phyloP scores from a whole-genome alignment of 495 filamentous ascomycete species.

The Podospora fimiseda region DNA sequence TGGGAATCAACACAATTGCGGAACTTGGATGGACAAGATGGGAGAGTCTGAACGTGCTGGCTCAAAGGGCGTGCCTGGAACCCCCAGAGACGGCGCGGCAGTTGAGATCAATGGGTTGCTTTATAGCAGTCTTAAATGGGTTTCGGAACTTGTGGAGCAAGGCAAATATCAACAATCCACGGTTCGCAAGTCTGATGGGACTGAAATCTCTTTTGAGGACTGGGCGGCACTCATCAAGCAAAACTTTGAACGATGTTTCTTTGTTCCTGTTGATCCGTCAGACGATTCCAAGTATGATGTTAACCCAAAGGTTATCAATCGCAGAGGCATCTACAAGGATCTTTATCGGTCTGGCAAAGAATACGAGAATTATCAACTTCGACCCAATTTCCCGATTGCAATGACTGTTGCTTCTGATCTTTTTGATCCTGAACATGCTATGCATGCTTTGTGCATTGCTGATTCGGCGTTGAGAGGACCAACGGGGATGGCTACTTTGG shows the following conservation, averaged over 20 bases:
- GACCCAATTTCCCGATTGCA: conserved; percentile 89
- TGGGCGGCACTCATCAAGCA: conserved; percentile 78
- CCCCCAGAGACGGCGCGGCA: conserved; percentile 89
- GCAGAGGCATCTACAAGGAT: conserved; percentile 97
- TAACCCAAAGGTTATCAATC: conserved; percentile 70
- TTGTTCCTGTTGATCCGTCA: conserved; percentile 59
- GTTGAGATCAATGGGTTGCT: conserved; percentile 90
- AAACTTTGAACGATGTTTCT: conserved; percentile 89
- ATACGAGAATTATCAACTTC: conserved; percentile 95
- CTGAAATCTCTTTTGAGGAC: conserved; percentile 60
- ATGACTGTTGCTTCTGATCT: conserved; percentile 90
- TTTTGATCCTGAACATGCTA: conserved; percentile 70
- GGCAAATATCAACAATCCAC: conserved; percentile 65
- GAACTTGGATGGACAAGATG: conserved; percentile 99
- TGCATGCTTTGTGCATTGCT: conserved; percentile 68
- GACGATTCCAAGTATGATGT: conserved; percentile 75
- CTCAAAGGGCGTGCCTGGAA: conserved; percentile 91
- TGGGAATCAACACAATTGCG: conserved; percentile 89
- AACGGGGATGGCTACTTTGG: conserved; percentile 91
- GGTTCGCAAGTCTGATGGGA: conserved; percentile 56
- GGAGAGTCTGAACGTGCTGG: conserved; percentile 90
- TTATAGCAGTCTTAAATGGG: conserved; percentile 83
- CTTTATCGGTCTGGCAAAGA: conserved; percentile 86
- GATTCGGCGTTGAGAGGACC: conserved; percentile 78
- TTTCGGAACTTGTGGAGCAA: conserved; percentile 54